A percentile compares a stretch with the other conserved stretches of the same genome.
phyloP scores from a whole-genome alignment of 495 filamentous ascomycete genomes.

The Tuber borchii region DNA sequence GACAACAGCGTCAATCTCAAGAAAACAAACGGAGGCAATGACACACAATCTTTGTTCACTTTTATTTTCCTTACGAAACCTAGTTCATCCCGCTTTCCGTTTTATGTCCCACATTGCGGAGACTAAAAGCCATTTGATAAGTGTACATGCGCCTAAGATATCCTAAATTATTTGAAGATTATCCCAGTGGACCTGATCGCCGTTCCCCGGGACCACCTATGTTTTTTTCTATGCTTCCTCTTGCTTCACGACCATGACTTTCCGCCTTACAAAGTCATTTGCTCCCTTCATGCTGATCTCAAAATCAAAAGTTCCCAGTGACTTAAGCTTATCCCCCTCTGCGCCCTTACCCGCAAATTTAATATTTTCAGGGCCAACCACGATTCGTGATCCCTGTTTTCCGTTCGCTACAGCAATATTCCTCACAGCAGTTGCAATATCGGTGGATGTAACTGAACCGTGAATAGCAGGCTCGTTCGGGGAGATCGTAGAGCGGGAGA shows the following conservation, averaged over 20 bases:
- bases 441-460: constrained; percentile 53
- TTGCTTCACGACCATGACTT: constrained; percentile 45
- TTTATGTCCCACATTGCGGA: too few relatives aligned
- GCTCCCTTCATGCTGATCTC: constrained; percentile 52
- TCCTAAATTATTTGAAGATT: too few relatives aligned
- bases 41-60: not conserved
- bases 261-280: constrained; percentile 45
- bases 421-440: constrained; percentile 50
- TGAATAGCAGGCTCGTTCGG: constrained; percentile 47
- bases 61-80: too few relatives aligned
- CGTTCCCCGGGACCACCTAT: not conserved
- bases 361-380: constrained; percentile 51
- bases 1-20: not conserved
- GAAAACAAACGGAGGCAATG: not conserved
- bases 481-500: constrained; percentile 51
- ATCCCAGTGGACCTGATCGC: not conserved
- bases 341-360: constrained; percentile 45
- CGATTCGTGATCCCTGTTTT: constrained; percentile 49
- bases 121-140: too few relatives aligned
- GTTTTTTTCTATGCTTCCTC: constrained; percentile 20
- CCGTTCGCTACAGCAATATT: constrained; percentile 47
- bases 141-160: too few relatives aligned
- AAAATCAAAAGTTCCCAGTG: constrained; percentile 51
- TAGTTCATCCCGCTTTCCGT: too few relatives aligned
- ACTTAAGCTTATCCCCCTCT: constrained; percentile 50